Percentiles rank a stretch among this genome's conserved stretches.
phyloP scores from a whole-genome alignment of 2,329 filamentous ascomycete genomes.

The Cyphellophora europaea region DNA sequence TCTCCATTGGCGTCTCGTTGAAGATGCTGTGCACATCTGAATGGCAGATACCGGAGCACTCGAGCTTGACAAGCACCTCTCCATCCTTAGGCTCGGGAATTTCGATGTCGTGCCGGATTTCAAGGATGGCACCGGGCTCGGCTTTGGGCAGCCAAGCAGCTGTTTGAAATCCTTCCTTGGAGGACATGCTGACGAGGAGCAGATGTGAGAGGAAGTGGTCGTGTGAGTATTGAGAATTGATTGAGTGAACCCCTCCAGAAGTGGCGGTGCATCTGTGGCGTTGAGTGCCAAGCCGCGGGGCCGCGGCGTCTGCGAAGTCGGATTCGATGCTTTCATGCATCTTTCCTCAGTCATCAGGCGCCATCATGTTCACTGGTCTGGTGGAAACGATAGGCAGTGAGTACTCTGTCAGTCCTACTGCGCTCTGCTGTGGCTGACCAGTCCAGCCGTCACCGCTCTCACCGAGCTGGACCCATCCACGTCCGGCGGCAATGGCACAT shows the following conservation, averaged over 20 bases:
- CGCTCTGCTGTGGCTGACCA: neutral
- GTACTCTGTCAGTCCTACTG: conserved; percentile 26
- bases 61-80: conserved; percentile 52
- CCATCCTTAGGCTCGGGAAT: conserved; percentile 52
- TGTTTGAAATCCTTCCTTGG: conserved; percentile 19
- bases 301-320: too few species aligned
- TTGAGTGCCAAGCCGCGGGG: too few species aligned
- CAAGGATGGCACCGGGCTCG: conserved; percentile 24
- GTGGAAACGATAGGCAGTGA: conserved; percentile 87
- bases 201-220: conserved; percentile 9
- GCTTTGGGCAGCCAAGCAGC: conserved; percentile 29
- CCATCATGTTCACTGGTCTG: conserved; percentile 84
- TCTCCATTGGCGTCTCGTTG: conserved; percentile 45
- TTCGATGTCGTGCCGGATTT: conserved; percentile 25
- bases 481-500: conserved; percentile 69
- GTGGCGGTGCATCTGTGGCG: too few species aligned
- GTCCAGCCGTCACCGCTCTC: conserved; percentile 69
- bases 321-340: too few species aligned
- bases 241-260: too few species aligned
- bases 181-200: conserved; percentile 5
- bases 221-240: too few species aligned
- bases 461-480: conserved; percentile 67
- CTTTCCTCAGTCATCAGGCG: too few species aligned
- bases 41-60: conserved; percentile 56
- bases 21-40: conserved; percentile 50